Evolutionary conservation across 169 alveolate species (phyloP).

Genomic region (Plasmodium malariae): DNA sequence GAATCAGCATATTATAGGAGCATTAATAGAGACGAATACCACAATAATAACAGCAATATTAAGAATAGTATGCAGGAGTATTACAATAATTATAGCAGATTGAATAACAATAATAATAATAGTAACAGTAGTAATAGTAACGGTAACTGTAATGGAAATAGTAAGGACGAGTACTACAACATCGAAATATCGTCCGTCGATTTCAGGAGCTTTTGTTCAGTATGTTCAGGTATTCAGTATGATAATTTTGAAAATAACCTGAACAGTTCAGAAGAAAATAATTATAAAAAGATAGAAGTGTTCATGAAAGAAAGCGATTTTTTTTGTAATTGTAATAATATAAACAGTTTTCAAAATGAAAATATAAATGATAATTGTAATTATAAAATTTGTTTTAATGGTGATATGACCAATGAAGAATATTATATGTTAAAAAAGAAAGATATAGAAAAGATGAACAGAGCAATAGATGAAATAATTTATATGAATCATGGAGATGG

Average conservation of each 20-base stretch:
- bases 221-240: slow-evolving; percentile 54
- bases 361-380: slow-evolving; percentile 18
- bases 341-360: slow-evolving; percentile 4
- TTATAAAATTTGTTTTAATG: slow-evolving; percentile 11
- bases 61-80: too few relatives aligned
- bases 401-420: slow-evolving; percentile 18
- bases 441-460: slow-evolving; percentile 38
- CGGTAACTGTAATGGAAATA: slow-evolving; percentile 10
- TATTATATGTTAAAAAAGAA: slow-evolving; percentile 39
- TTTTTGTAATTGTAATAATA: slow-evolving; percentile 57
- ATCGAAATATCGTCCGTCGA: slow-evolving; percentile 42
- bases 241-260: slow-evolving; percentile 21
- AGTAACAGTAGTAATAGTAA: not conserved
- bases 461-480: slow-evolving; percentile 13
- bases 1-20: too few relatives aligned
- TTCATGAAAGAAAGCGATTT: slow-evolving; percentile 71
- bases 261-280: not conserved
- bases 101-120: not conserved
- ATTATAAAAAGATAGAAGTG: slow-evolving; percentile 25
- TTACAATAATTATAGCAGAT: too few relatives aligned
- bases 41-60: too few relatives aligned
- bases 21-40: too few relatives aligned
- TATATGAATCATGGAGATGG: slow-evolving; percentile 34
- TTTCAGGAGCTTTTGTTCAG: slow-evolving; percentile 33
- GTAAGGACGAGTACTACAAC: slow-evolving; percentile 20